Base-by-base conservation (phyloP, 306 rosid species). In the Potentilla sterilis region DNA sequence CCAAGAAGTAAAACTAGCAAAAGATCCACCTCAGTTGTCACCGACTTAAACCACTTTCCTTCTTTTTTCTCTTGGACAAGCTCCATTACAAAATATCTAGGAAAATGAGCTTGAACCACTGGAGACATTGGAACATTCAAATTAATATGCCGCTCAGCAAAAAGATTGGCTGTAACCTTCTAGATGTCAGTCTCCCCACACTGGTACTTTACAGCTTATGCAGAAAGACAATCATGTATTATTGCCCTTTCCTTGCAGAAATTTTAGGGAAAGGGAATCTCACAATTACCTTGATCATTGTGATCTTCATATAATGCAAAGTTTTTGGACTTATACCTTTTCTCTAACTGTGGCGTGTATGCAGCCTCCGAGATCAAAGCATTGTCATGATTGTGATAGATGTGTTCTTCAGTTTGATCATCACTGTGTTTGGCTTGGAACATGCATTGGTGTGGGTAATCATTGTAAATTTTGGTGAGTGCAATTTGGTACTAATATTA, bases 401-500 rank as follows among this genome's bases (percentile, higher is more conserved):
- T 96, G 99, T 38, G 89, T 96, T 76, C 98, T 96, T 86, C 99
- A 92, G 78, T 96, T 96, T 81, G 99, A 96, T 87, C 99, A 96
- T 77, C 99, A 96, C 69, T 96, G 99, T 85, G 99, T 96, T 77
- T 96, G 99, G 99, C 97, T 96, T 44, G 99, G 99, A 71, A 96
- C 94, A 52, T 96, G 99, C 86, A 88, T 96, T 86, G 99, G 99
- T 75, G 88, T 77, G 96, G 88, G 92, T 43, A 96, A 96, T 63
- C 98, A 96, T 84, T 92, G 98, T 82, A 88, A 55, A 75, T 96
- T 96, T 89, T 96, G 98, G 99, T 96, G 87, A 91, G 99, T 92
- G 58, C 67, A 44, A 42, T 63, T 67, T 68, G 51, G 21, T 44
- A 61, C 77, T 34, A 44, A 5, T 32, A 21, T 14, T 15, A 16